A percentile compares a stretch with the other conserved stretches of the same genome.
Conservation (phyloP, 352 stramenopile genomes). For the Phytophthora meadii region DNA sequence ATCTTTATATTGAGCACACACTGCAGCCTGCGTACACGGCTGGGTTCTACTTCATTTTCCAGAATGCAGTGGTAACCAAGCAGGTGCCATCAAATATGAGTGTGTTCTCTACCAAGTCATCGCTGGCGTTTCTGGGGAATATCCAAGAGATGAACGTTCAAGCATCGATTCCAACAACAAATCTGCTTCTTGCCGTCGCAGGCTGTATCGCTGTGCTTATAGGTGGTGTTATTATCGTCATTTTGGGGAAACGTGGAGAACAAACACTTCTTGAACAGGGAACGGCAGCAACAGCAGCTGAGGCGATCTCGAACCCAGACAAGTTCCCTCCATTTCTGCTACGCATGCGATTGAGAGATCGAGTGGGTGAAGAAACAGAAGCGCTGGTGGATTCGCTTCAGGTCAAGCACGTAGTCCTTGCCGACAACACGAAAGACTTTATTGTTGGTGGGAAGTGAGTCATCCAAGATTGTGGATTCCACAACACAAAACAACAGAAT, state of each 20-base stretch:
- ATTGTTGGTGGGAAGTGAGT: no score
- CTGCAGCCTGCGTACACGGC: constrained; percentile 44
- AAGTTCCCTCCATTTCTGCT: constrained; percentile 20
- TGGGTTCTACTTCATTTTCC: constrained; percentile 44
- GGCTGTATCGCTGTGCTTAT: constrained; percentile 10
- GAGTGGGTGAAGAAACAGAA: background rate
- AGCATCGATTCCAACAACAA: constrained; percentile 17
- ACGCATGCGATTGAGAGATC: constrained; percentile 10
- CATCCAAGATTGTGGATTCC: no score
- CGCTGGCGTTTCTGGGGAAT: constrained; percentile 13
- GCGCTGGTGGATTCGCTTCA: constrained; percentile 1
- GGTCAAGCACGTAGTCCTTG: constrained; percentile 6
- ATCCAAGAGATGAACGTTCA: constrained; percentile 19
- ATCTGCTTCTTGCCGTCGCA: background rate
- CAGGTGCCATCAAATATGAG: constrained; percentile 2
- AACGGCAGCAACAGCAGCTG: background rate
- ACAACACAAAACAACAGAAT: no score
- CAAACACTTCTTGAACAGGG: background rate
- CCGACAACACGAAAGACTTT: background rate
- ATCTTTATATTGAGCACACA: constrained; percentile 50
- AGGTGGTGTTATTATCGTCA: background rate
- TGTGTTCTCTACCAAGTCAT: background rate
- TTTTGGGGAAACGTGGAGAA: background rate
- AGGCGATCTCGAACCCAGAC: constrained; percentile 11
- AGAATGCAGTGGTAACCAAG: constrained; percentile 30